Evolutionary conservation across 768 basidiomycete species (phyloP), one percentile per base, ranked within the genome.

Genomic region (Boletus edulis): DNA sequence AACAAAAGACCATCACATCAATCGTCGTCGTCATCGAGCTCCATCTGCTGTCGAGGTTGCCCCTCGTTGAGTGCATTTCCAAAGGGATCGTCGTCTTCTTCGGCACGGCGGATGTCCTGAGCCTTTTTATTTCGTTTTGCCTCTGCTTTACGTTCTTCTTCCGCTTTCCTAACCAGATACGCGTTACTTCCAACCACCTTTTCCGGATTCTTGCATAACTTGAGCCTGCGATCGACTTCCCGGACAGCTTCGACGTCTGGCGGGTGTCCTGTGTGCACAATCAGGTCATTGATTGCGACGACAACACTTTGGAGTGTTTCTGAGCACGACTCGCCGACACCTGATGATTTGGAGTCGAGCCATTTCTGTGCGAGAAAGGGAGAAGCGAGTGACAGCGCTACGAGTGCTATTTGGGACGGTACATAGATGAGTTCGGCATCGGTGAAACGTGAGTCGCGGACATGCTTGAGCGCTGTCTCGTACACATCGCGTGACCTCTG

Each of bases 141-240:
- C 57, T 83, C 83, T 2, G 85, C 86, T 63, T 79, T 81, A 51
- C 75, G 81, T 62, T 91, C 89, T 53, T 85, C 84, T 61, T 84
- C 86, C n/a, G 78, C 82, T 60, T 83, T 85, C 67, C 84, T 85
- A 20, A 82, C 81, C 24, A 86, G 69, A 69, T 88, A 94, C 3
- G 91, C 88, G 56, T 83, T 86, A 58, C 86, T 96, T n/a, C 94
- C 94, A 13, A 86, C 84, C 6, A 96, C 86, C 71, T 95, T 97
- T 72, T 96, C 94, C 5, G 97, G 97, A 64, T 99, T 98, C 68
- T 94, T 91, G 77, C 96, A 98, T 37, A 88, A 65, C 64, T 84
- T 87, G 44, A 99, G 75, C 43, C 94, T 78, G 66, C 87, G 82
- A 69, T 99, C 97, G 8, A 98, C 87, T 64, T 91, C 89, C 14